Evolutionary conservation across 257 asterid genomes (phyloP).

Genomic region (Coffea canephora): DNA sequence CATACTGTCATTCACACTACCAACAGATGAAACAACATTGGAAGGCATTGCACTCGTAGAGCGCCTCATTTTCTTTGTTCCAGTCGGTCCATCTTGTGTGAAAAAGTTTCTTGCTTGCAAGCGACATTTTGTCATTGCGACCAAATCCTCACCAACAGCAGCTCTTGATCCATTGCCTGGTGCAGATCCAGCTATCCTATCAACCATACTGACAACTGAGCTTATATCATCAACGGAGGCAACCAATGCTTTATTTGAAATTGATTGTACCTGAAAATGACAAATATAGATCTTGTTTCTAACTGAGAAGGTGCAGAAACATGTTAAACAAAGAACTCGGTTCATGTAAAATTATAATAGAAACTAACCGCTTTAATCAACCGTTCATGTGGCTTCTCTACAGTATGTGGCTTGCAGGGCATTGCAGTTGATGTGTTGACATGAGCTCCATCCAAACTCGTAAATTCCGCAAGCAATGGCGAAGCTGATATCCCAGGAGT

Average conservation of each 20-base stretch:
- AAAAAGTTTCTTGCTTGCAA: constrained; percentile 79
- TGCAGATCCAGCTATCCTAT: constrained; percentile 97
- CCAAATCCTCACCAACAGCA: constrained; percentile 97
- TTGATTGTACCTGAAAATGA: constrained; percentile 60
- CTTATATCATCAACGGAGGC: constrained; percentile 81
- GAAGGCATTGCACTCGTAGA: constrained; percentile 61
- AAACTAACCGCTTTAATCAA: constrained; percentile 66
- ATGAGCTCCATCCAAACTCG: constrained; percentile 75
- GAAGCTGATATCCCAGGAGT: constrained; percentile 99
- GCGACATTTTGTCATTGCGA: constrained; percentile 93
- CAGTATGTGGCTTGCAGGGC: constrained; percentile 54
- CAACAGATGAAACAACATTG: constrained; percentile 72
- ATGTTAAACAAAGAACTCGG: background rate
- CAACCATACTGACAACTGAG: constrained; percentile 91
- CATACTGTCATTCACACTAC: constrained; percentile 65
- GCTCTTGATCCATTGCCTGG: constrained; percentile 99
- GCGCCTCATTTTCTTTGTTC: constrained; percentile 86
- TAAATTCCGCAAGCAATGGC: constrained; percentile 86
- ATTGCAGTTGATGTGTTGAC: constrained; percentile 59
- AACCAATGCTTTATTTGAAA: constrained; percentile 61
- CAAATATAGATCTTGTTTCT: background rate
- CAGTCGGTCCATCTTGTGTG: constrained; percentile 78
- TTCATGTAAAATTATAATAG: constrained; percentile 6
- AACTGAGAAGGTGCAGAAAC: background rate
- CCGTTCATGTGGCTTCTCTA: constrained; percentile 82